Conservation (phyloP, 106 monocot genomes). For the Iris macrosiphon region DNA sequence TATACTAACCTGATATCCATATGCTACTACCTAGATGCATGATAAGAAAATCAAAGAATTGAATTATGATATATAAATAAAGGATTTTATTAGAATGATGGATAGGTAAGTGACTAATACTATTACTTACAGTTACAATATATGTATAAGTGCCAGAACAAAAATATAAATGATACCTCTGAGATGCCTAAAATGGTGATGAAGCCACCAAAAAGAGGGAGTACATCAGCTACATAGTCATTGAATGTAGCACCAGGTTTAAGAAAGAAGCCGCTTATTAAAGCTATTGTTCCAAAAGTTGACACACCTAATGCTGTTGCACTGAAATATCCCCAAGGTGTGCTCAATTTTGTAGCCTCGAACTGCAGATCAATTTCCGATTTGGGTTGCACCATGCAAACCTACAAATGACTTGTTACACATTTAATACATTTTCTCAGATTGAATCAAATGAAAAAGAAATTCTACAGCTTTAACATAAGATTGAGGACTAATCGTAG, state of each 20-base stretch:
- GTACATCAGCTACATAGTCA: constrained; percentile 69
- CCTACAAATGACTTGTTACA: too few relatives aligned
- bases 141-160: background rate
- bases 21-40: too few relatives aligned
- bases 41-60: too few relatives aligned
- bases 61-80: too few relatives aligned
- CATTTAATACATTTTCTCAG: too few relatives aligned
- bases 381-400: constrained; percentile 89
- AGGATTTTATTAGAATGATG: background rate
- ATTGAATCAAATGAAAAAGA: too few relatives aligned
- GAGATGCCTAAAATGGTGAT: constrained; percentile 76
- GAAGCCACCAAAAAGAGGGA: constrained; percentile 79
- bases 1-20: too few relatives aligned
- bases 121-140: background rate
- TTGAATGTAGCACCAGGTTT: constrained; percentile 79
- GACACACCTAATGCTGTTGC: constrained; percentile 51
- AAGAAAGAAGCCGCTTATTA: constrained; percentile 88
- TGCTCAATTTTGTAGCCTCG: constrained; percentile 66
- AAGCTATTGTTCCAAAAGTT: constrained; percentile 81
- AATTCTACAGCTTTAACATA: too few relatives aligned
- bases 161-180: constrained; percentile 40
- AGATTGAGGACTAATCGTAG: too few relatives aligned
- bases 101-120: background rate
- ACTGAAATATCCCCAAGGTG: constrained; percentile 68
- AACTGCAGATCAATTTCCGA: constrained; percentile 86